Evolutionary conservation across 108 stramenopile species (phyloP).

Genomic region (Cyclotella cryptica): DNA sequence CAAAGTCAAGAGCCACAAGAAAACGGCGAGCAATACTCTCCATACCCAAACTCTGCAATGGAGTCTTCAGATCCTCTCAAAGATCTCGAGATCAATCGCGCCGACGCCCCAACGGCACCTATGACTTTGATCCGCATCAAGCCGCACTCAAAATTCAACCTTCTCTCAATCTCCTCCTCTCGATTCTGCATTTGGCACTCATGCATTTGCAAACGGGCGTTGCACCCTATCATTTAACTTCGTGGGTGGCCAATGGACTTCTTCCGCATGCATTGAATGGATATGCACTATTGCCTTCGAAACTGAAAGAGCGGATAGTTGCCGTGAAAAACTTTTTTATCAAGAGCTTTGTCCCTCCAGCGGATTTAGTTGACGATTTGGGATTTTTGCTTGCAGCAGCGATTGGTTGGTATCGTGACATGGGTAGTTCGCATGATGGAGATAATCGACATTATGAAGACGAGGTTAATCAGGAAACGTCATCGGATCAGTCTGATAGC

Average conservation of each 20-base stretch:
- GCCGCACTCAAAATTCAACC: slow-evolving; percentile 61
- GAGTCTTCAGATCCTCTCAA: neutral
- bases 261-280: slow-evolving; percentile 69
- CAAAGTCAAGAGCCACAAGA: neutral
- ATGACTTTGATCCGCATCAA: slow-evolving; percentile 48
- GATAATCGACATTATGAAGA: neutral
- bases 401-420: slow-evolving; percentile 29
- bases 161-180: slow-evolving; percentile 53
- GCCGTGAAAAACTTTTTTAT: slow-evolving; percentile 52
- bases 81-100: slow-evolving; percentile 1
- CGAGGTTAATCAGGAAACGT: neutral
- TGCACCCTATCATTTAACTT: slow-evolving; percentile 49
- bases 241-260: slow-evolving; percentile 66
- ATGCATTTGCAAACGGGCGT: slow-evolving; percentile 56
- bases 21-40: slow-evolving; percentile 23
- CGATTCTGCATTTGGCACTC: slow-evolving; percentile 63
- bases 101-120: slow-evolving; percentile 34
- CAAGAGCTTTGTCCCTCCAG: slow-evolving; percentile 37
- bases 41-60: slow-evolving; percentile 13
- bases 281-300: slow-evolving; percentile 46
- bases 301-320: slow-evolving; percentile 41
- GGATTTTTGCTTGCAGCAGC: slow-evolving; percentile 41
- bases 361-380: slow-evolving; percentile 30
- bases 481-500: neutral
- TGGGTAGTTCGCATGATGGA: neutral